phyloP scores from a whole-genome alignment of 2,329 filamentous ascomycete genomes.

The Trichoderma brevicompactum region DNA sequence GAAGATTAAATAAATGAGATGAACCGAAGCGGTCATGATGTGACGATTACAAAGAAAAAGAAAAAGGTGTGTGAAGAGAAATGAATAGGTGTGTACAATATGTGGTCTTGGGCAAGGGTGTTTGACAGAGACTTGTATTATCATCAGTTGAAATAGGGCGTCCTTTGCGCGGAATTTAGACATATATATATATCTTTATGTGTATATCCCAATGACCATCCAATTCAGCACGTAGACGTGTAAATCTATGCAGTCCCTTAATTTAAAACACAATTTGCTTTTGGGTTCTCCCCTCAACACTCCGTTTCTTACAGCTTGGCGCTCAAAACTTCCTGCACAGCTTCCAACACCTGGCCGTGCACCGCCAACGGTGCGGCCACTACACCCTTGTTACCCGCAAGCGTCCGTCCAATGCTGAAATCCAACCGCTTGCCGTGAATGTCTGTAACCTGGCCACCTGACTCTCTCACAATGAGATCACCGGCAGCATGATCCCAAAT shows the following conservation, averaged over 20 bases:
- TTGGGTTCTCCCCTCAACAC: background rate
- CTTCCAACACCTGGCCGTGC: conserved; percentile 76
- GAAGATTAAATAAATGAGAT: conserved; percentile 77
- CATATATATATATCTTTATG: conserved; percentile 34
- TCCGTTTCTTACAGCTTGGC: conserved; percentile 38
- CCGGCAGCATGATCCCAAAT: conserved; percentile 99
- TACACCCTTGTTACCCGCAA: conserved; percentile 90
- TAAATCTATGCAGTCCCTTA: background rate
- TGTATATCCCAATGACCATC: background rate
- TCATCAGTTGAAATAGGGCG: conserved; percentile 28
- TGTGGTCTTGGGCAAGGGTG: conserved; percentile 31
- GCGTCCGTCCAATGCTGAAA: conserved; percentile 83
- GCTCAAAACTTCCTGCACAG: conserved; percentile 77
- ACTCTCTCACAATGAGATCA: conserved; percentile 90
- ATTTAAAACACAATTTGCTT: background rate
- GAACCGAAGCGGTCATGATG: background rate
- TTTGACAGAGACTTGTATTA: conserved; percentile 40
- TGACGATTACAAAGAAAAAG: background rate
- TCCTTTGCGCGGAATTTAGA: conserved; percentile 32
- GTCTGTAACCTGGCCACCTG: conserved; percentile 90
- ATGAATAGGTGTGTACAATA: conserved; percentile 17
- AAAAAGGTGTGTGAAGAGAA: background rate
- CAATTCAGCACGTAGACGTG: background rate
- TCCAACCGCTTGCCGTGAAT: conserved; percentile 82
- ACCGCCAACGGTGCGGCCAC: conserved; percentile 81